A percentile compares a stretch with the other conserved stretches of the same genome.
phyloP scores from a whole-genome alignment of 2,329 filamentous ascomycete species.

The Beauveria brongniartii region DNA sequence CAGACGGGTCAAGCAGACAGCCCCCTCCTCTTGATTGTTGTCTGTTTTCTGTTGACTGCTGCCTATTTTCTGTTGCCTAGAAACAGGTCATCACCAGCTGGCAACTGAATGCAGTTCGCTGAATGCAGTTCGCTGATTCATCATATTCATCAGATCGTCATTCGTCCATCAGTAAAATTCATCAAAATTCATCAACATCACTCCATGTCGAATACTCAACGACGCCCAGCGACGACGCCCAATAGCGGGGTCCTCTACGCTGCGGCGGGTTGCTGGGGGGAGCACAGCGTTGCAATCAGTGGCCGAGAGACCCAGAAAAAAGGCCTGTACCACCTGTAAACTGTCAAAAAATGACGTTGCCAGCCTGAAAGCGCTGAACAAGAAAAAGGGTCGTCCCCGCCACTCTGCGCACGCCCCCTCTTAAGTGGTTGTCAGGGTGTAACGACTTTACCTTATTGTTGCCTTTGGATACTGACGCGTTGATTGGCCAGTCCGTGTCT shows the following conservation, averaged over 20 bases:
- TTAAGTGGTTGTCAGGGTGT: conserved; percentile 1
- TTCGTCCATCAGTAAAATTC: too few species aligned
- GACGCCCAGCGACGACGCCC: not conserved
- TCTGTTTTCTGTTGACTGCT: not conserved
- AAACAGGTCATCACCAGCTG: too few species aligned
- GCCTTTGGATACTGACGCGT: not conserved
- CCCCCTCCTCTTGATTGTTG: not conserved
- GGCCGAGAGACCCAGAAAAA: not conserved
- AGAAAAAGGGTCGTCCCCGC: not conserved
- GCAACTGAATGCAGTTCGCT: too few species aligned
- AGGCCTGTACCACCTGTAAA: not conserved
- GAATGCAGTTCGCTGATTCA: too few species aligned
- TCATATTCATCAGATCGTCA: too few species aligned
- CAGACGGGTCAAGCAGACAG: too few species aligned
- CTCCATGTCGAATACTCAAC: too few species aligned
- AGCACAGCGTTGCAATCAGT: not conserved
- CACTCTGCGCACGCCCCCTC: conserved; percentile 1
- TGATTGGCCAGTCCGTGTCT: not conserved
- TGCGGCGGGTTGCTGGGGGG: not conserved
- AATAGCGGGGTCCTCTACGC: not conserved
- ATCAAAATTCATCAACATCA: too few species aligned
- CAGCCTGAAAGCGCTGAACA: not conserved
- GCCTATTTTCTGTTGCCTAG: too few species aligned
- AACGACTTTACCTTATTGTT: not conserved
- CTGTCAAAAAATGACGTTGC: not conserved